Conservation (phyloP, 2,329 filamentous ascomycete species). For the Alternaria tenuissima region DNA sequence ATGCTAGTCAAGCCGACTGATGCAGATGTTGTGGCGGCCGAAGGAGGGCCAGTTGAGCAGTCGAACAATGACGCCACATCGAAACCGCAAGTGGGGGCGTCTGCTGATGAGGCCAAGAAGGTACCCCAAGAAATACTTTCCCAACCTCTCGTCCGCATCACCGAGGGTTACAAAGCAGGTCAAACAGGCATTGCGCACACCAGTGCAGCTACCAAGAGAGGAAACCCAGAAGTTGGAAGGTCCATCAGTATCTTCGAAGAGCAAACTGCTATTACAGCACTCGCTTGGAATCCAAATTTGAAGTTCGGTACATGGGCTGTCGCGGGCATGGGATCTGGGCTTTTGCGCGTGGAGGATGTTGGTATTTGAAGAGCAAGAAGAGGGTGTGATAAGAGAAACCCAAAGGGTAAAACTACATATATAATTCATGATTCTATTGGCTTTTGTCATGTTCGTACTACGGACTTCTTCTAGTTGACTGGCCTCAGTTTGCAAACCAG, state of each 20-base stretch:
- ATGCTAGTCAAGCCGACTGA: slow-evolving; percentile 9
- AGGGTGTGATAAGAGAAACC: background rate
- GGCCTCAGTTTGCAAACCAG: slow-evolving; percentile 43
- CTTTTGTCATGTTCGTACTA: background rate
- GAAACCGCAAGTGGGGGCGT: background rate
- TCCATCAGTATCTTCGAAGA: slow-evolving; percentile 57
- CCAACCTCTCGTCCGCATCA: slow-evolving; percentile 47
- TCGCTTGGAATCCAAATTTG: slow-evolving; percentile 62
- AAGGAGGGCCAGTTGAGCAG: slow-evolving; percentile 8
- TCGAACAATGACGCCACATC: background rate
- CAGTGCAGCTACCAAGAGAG: slow-evolving; percentile 24
- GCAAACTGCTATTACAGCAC: slow-evolving; percentile 53
- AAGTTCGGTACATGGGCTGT: slow-evolving; percentile 60
- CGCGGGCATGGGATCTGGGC: slow-evolving; percentile 58
- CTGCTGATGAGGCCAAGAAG: background rate
- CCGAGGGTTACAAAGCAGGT: slow-evolving; percentile 53
- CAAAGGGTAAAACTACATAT: background rate
- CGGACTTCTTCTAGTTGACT: slow-evolving; percentile 1
- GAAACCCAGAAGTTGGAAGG: slow-evolving; percentile 36
- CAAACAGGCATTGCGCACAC: slow-evolving; percentile 37
- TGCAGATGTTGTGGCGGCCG: slow-evolving; percentile 6
- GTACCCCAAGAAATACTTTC: slow-evolving; percentile 23
- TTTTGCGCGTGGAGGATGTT: slow-evolving; percentile 61
- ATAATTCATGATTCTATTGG: background rate
- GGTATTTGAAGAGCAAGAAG: slow-evolving; percentile 25